A percentile compares a stretch with the other conserved stretches of the same genome.
phyloP scores from a whole-genome alignment of 2,329 filamentous ascomycete species.

The Fusarium solani-melongenae region DNA sequence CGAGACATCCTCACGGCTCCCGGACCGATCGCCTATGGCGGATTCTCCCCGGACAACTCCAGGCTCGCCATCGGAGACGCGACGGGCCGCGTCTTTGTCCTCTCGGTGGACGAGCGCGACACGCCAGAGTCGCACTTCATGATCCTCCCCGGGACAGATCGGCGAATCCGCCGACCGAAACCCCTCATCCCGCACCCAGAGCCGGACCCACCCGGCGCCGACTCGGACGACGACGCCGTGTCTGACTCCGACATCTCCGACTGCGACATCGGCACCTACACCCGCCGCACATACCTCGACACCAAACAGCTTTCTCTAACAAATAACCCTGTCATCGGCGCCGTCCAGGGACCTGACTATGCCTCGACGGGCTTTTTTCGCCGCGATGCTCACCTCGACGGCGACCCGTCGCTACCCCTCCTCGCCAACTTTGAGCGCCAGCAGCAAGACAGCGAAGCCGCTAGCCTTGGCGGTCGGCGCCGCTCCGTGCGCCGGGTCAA shows the following conservation, averaged over 20 bases:
- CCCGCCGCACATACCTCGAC: conserved; percentile 49
- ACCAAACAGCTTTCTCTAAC: conserved; percentile 55
- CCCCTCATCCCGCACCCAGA: conserved; percentile 63
- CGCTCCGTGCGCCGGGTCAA: conserved; percentile 43
- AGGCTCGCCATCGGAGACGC: conserved; percentile 70
- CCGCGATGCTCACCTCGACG: conserved; percentile 59
- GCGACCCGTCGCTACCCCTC: conserved; percentile 57
- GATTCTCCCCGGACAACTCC: conserved; percentile 67
- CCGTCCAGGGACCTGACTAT: conserved; percentile 67
- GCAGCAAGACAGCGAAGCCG: conserved; percentile 56
- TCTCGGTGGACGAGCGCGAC: conserved; percentile 61
- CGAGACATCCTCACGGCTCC: conserved; percentile 65
- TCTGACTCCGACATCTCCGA: conserved; percentile 12
- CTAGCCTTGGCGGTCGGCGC: conserved; percentile 38
- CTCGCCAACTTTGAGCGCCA: conserved; percentile 54
- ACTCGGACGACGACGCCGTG: conserved; percentile 25
- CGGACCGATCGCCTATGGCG: conserved; percentile 67
- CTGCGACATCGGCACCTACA: conserved; percentile 36
- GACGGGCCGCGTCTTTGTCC: conserved; percentile 67
- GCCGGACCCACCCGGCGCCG: conserved; percentile 52
- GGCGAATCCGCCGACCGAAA: conserved; percentile 57
- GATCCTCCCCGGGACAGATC: conserved; percentile 49
- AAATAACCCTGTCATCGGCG: conserved; percentile 62
- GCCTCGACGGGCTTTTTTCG: conserved; percentile 57
- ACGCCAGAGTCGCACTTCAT: conserved; percentile 49